A percentile compares a stretch with the other conserved stretches of the same genome.
Conservation (phyloP, 768 basidiomycete genomes). For the Trametes gibbosa region DNA sequence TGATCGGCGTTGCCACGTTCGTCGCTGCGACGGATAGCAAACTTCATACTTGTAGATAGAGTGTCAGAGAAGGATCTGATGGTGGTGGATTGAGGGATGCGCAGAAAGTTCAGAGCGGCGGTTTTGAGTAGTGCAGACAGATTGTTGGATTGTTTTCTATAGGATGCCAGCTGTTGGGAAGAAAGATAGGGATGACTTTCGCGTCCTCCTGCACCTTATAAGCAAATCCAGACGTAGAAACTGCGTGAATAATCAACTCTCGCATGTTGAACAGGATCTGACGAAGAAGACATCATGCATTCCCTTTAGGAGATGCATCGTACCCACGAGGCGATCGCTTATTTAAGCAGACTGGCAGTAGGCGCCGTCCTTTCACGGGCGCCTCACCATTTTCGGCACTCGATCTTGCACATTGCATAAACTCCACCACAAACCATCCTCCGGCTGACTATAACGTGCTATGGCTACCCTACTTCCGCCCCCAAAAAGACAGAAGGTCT, state of each 20-base stretch:
- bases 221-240: neutral
- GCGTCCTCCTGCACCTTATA: neutral
- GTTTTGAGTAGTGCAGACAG: constrained; percentile 10
- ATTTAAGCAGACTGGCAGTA: constrained; percentile 6
- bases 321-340: constrained; percentile 17
- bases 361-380: constrained; percentile 1
- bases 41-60: constrained; percentile 18
- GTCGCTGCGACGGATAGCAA: constrained; percentile 37
- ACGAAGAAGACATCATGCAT: neutral
- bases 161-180: neutral
- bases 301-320: constrained; percentile 11
- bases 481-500: constrained; percentile 82
- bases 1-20: constrained; percentile 49
- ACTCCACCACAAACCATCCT: neutral
- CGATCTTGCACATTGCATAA: constrained; percentile 9
- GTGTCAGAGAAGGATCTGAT: constrained; percentile 4
- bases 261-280: neutral
- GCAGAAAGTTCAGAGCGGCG: neutral
- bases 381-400: constrained; percentile 14
- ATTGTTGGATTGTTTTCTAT: neutral
- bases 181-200: neutral
- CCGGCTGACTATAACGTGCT: constrained; percentile 3
- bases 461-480: constrained; percentile 90
- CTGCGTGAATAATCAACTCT: constrained; percentile 5
- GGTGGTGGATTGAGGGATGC: neutral